These are phyloP conservation scores for Cytospora schulzeri DNA, from an alignment of 2,329 filamentous ascomycete species.

Conservation along the genomic window DNA sequence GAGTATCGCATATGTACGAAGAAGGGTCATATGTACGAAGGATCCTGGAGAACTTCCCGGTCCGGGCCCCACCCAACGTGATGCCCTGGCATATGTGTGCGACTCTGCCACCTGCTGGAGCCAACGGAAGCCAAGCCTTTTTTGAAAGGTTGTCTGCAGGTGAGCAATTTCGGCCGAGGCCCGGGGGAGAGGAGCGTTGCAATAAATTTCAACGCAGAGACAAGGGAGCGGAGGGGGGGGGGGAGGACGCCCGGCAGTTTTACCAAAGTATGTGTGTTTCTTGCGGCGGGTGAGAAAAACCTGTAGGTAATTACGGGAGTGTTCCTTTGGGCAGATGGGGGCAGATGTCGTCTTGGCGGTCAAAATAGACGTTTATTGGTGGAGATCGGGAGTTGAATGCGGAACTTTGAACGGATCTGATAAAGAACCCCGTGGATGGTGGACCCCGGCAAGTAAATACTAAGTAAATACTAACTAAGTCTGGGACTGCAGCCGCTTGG, in stretches of 20 bases:
- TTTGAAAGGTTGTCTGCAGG: neutral
- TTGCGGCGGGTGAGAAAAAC: neutral
- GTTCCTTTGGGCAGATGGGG: neutral
- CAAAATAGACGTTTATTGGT: neutral
- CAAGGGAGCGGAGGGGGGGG: too few relatives aligned
- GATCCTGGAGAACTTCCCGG: neutral
- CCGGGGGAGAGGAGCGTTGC: too few relatives aligned
- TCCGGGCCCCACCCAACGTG: neutral
- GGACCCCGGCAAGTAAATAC: neutral
- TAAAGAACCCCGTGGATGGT: neutral
- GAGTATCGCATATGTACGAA: too few relatives aligned
- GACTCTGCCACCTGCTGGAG: neutral
- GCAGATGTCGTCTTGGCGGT: neutral
- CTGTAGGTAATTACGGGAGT: neutral
- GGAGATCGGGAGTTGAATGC: too few relatives aligned
- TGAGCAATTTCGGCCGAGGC: neutral
- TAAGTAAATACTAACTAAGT: neutral
- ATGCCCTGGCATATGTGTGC: neutral
- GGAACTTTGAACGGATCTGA: neutral
- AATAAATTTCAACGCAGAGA: neutral
- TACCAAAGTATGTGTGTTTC: neutral
- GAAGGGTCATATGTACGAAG: neutral
- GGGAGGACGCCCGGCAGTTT: neutral
- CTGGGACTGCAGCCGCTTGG: neutral
- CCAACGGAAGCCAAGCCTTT: neutral